Evolutionary conservation across 2,329 filamentous ascomycete species (phyloP).

Genomic region (Ceratocystis eucalypticola): DNA sequence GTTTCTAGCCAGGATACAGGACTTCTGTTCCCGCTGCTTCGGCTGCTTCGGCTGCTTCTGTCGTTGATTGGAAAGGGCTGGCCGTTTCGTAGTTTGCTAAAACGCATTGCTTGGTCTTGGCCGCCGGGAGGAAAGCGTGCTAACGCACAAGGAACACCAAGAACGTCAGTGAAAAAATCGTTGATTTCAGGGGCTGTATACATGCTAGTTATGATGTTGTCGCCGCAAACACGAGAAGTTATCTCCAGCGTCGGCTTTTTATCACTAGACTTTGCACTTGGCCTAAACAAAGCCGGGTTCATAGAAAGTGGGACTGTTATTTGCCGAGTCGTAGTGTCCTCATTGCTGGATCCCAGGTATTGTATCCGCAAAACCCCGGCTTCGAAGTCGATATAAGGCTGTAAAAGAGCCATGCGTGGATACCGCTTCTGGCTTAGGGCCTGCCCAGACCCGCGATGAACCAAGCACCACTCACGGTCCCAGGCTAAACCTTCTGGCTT

Average conservation of each 20-base stretch:
- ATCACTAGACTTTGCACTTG: conserved; percentile 13
- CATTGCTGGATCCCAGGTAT: conserved; percentile 29
- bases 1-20: conserved; percentile 31
- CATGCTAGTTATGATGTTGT: conserved; percentile 54
- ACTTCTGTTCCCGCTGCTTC: background rate
- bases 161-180: conserved; percentile 59
- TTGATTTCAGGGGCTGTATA: conserved; percentile 56
- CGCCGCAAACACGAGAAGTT: conserved; percentile 65
- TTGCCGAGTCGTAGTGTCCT: conserved; percentile 23
- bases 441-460: conserved; percentile 73
- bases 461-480: conserved; percentile 93
- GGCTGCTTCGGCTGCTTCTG: background rate
- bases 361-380: conserved; percentile 50
- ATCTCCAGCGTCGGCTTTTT: background rate
- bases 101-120: conserved; percentile 45
- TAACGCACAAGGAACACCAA: conserved; percentile 69
- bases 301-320: conserved; percentile 51
- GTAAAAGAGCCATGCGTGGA: conserved; percentile 73
- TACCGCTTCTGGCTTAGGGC: conserved; percentile 81
- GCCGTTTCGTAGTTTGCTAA: conserved; percentile 43
- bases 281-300: conserved; percentile 45
- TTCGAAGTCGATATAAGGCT: conserved; percentile 58
- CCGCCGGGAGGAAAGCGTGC: conserved; percentile 67
- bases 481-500: conserved; percentile 72
- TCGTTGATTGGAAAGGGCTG: conserved; percentile 22